Conservation (phyloP, 1,284 basidiomycete genomes). For the Trichosporon sp. region DNA sequence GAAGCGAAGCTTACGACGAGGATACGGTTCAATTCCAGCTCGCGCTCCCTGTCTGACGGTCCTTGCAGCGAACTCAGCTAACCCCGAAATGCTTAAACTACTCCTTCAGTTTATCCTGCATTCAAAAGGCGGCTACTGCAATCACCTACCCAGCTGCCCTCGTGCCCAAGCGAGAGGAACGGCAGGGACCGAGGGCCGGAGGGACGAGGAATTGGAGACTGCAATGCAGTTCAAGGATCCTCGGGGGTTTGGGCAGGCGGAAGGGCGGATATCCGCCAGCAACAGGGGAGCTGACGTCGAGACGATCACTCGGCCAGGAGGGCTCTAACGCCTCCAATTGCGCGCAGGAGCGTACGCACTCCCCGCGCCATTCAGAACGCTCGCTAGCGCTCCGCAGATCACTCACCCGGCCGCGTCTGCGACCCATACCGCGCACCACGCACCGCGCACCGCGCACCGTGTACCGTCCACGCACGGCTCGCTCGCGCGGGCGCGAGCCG, state of each 20-base stretch:
- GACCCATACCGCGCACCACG: not conserved
- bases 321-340: not conserved
- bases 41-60: not conserved
- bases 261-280: not conserved
- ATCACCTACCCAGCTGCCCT: no score
- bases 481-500: not conserved
- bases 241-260: not conserved
- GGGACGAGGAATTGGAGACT: not conserved
- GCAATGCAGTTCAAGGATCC: no score
- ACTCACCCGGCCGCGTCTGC: not conserved
- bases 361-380: not conserved
- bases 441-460: not conserved
- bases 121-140: no score
- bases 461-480: not conserved
- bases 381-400: not conserved
- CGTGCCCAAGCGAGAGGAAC: no score
- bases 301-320: not conserved
- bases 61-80: not conserved
- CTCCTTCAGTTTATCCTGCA: not conserved
- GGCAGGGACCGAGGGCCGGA: no score
- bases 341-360: not conserved
- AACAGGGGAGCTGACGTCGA: not conserved
- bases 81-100: not conserved
- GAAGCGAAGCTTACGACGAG: not conserved
- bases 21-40: not conserved